Evolutionary conservation across 2,329 filamentous ascomycete genomes (phyloP).

Genomic region (Neopestalotiopsis rosae): DNA sequence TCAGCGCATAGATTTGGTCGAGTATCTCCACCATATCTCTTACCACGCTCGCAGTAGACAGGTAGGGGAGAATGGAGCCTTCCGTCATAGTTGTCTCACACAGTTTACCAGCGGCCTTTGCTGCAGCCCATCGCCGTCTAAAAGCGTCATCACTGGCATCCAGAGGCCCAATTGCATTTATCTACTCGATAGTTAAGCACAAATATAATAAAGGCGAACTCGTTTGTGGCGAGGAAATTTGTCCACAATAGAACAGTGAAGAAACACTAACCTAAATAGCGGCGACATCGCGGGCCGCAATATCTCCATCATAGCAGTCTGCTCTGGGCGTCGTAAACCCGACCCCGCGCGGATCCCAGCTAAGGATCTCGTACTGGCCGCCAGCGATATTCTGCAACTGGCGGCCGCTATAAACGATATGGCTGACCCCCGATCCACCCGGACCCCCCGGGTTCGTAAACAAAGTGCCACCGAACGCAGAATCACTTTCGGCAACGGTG

Average conservation of each 20-base stretch:
- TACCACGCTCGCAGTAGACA: slow-evolving; percentile 44
- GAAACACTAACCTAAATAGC: slow-evolving; percentile 30
- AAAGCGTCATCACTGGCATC: slow-evolving; percentile 27
- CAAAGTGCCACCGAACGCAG: slow-evolving; percentile 47
- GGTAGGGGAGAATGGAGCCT: slow-evolving; percentile 37
- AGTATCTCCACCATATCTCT: slow-evolving; percentile 52
- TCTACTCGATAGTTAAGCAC: not conserved
- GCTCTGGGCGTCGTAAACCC: slow-evolving; percentile 41
- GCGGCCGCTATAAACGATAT: slow-evolving; percentile 31
- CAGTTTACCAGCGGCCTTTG: slow-evolving; percentile 32
- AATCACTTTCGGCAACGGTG: slow-evolving; percentile 40
- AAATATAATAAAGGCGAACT: too few species aligned
- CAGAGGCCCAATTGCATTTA: slow-evolving; percentile 34
- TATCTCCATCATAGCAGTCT: slow-evolving; percentile 41
- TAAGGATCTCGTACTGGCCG: slow-evolving; percentile 45
- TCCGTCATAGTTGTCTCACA: slow-evolving; percentile 32
- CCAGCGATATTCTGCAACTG: slow-evolving; percentile 33
- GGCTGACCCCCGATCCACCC: slow-evolving; percentile 44
- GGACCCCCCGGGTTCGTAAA: slow-evolving; percentile 53
- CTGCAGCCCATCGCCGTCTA: slow-evolving; percentile 32
- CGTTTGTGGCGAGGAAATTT: too few species aligned
- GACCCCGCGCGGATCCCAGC: slow-evolving; percentile 51
- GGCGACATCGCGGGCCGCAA: slow-evolving; percentile 34
- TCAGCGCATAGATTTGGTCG: slow-evolving; percentile 47
- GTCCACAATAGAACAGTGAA: too few species aligned